phyloP scores from a whole-genome alignment of 1,139 yeast genomes.

The Entelexis sorbosivorans region DNA sequence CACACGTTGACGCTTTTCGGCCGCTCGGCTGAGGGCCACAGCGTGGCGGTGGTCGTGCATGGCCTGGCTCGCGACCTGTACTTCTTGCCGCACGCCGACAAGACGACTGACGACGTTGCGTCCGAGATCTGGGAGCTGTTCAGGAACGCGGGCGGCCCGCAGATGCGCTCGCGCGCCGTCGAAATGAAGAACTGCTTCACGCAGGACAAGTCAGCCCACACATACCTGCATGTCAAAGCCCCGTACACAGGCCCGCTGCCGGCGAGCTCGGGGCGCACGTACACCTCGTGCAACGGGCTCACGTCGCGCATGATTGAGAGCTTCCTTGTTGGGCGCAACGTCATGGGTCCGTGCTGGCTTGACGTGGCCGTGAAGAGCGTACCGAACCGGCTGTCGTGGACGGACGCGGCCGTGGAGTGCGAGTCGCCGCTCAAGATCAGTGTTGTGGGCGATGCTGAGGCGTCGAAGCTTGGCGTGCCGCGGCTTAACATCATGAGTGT shows the following conservation, averaged over 20 bases:
- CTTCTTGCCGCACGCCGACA: conserved; percentile 51
- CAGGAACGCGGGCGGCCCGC: conserved; percentile 43
- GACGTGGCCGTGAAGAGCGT: conserved; percentile 46
- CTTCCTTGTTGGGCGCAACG: conserved; percentile 66
- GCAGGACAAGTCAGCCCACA: conserved; percentile 68
- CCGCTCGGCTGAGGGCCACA: conserved; percentile 44
- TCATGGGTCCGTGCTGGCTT: conserved; percentile 98
- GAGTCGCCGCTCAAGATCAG: conserved; percentile 40
- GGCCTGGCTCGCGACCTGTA: conserved; percentile 63
- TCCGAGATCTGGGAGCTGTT: conserved; percentile 62
- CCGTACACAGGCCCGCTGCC: conserved; percentile 53
- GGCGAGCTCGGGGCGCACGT: conserved; percentile 55
- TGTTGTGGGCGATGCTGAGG: conserved; percentile 40
- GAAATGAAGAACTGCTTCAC: conserved; percentile 82
- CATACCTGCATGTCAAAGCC: conserved; percentile 65
- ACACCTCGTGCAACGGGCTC: conserved; percentile 71
- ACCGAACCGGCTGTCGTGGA: conserved; percentile 61
- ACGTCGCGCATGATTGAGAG: conserved; percentile 67
- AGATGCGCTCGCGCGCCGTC: conserved; percentile 60
- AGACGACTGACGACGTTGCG: conserved; percentile 55
- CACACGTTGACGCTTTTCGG: conserved; percentile 67
- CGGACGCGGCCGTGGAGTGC: conserved; percentile 62
- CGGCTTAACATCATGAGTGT: conserved; percentile 63
- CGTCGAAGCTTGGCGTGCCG: conserved; percentile 39
- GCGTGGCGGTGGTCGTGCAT: conserved; percentile 68